Evolutionary conservation across 2,329 filamentous ascomycete genomes (phyloP), one percentile per base, ranked within the genome.

Genomic region (Setomelanomma holmii): DNA sequence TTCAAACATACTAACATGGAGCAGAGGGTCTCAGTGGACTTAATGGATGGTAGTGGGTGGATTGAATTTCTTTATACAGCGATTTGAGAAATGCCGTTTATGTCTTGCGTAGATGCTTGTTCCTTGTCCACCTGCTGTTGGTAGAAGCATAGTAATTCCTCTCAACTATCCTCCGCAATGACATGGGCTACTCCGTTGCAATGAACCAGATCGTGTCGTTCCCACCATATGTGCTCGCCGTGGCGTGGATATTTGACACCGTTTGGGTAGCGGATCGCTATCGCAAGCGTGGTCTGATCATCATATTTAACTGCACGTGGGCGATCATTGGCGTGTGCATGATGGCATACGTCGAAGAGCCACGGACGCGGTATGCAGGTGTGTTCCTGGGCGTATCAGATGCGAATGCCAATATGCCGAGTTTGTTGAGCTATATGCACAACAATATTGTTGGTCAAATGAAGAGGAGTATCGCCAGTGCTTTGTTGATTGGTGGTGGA

Each of bases 231-330:
- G 81, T 84, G 34, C 77, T 84, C 56, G 82, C 82, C 20, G 80
- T 79, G 3, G 81, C 81, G 4, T 84, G 60, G 79, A 81, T 36
- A 71, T 84, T 49, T 80, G 83, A 55, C 67, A 84, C 14, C 72
- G 84, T n/a, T 59, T 81, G 27, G 75, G 81, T 22, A 73, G 83
- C 24, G 80, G 61, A 65, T 22, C 51, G 40, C 33, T 54, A 56
- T 7, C 49, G 55, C 10, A 47, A 53, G 38, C 55, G 61, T 19
- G 57, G 55, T 14, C 30, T 51, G 0, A 57, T 82, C 30, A 69
- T 84, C 8, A 77, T 83, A 8, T 81, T 80, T 34, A 82, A 81
- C 42, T 84, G 81, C 63, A 79, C 79, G n/a, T 80, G 84, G 52
- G 82, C 80, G 2, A 68, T 84, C 20, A 75, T 78, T n/a, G 82